These are phyloP conservation scores for Aspergillus ibericus DNA, from an alignment of 2,329 filamentous ascomycete species.

Conservation along the genomic window DNA sequence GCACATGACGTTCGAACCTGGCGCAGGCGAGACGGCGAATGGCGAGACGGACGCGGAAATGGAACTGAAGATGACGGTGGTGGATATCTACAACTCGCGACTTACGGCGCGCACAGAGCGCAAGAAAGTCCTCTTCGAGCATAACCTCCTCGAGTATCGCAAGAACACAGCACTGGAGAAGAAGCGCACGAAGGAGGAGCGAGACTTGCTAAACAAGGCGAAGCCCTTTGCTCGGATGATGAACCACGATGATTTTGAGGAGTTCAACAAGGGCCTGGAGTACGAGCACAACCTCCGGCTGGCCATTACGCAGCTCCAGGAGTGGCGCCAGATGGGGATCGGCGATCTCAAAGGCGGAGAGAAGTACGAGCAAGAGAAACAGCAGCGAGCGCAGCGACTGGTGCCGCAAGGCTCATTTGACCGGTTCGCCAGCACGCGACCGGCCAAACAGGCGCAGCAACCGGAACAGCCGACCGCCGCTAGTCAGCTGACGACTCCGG, in stretches of 20 bases:
- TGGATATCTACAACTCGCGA: conserved; percentile 95
- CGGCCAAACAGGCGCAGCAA: conserved; percentile 64
- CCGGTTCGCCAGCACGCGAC: conserved; percentile 71
- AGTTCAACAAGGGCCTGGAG: conserved; percentile 78
- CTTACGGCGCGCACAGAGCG: conserved; percentile 87
- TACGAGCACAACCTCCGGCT: conserved; percentile 90
- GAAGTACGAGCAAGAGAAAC: conserved; percentile 90
- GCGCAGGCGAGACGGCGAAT: conserved; percentile 87
- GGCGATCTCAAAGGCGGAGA: conserved; percentile 82
- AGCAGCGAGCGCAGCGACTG: conserved; percentile 64
- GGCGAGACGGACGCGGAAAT: conserved; percentile 92
- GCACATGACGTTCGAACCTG: conserved; percentile 96
- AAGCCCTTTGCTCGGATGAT: conserved; percentile 97
- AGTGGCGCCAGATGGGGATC: conserved; percentile 85
- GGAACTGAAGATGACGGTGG: conserved; percentile 94
- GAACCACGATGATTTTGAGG: conserved; percentile 87
- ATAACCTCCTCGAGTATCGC: conserved; percentile 87
- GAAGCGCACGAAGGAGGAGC: conserved; percentile 93
- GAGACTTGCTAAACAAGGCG: conserved; percentile 84
- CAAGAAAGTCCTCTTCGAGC: conserved; percentile 96
- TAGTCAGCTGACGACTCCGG: conserved; percentile 73
- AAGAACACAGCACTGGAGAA: conserved; percentile 90
- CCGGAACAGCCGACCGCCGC: conserved; percentile 73
- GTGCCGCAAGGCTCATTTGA: conserved; percentile 79
- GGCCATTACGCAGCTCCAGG: conserved; percentile 86